phyloP scores from a whole-genome alignment of 306 rosid genomes.

The Quercus gilva region DNA sequence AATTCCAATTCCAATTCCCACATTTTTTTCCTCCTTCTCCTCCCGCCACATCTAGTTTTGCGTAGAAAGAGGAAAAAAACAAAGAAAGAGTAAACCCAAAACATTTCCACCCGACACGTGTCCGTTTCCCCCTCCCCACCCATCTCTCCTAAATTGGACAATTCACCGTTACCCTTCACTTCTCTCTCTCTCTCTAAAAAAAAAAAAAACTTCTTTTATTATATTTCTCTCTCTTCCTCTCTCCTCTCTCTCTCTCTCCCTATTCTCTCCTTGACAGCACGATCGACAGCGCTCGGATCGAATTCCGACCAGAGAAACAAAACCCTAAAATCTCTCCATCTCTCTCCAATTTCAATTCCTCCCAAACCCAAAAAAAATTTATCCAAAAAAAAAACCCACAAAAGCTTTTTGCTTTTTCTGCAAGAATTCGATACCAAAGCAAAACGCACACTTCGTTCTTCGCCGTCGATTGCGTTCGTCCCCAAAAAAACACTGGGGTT shows the following conservation, averaged over 20 bases:
- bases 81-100: neutral
- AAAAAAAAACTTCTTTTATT: neutral
- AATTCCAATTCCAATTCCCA: neutral
- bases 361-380: no score
- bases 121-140: slow-evolving; percentile 19
- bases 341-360: no score
- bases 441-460: slow-evolving; percentile 3
- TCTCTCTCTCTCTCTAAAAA: neutral
- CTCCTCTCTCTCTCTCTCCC: slow-evolving; percentile 10
- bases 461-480: slow-evolving; percentile 31
- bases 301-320: slow-evolving; percentile 36
- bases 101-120: slow-evolving; percentile 44
- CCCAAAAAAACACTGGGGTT: slow-evolving; percentile 42
- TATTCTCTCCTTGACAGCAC: slow-evolving; percentile 35
- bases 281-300: slow-evolving; percentile 67
- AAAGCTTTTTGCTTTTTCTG: neutral
- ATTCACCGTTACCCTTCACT: slow-evolving; percentile 33
- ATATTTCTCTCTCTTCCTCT: slow-evolving; percentile 12
- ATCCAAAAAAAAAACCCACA: neutral
- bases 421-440: slow-evolving; percentile 37
- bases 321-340: slow-evolving; percentile 19
- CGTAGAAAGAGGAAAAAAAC: slow-evolving; percentile 21
- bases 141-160: slow-evolving; percentile 24
- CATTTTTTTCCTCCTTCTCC: neutral
- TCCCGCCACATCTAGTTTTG: slow-evolving; percentile 53